Conservation (phyloP, 2,329 filamentous ascomycete species). For the Acephala macrosclerotiorum region DNA sequence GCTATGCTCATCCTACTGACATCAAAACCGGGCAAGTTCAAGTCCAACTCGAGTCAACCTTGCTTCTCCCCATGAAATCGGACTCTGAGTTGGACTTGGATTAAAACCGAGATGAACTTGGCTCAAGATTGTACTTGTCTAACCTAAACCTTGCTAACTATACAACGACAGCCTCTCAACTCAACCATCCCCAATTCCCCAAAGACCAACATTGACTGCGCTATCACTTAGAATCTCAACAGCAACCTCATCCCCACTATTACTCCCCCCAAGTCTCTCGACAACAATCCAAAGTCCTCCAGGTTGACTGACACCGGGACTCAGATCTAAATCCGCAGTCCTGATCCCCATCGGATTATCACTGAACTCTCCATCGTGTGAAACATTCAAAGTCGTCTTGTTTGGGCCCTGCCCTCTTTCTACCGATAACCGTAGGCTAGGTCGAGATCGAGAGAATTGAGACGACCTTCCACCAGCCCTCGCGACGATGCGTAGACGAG, state of each 20-base stretch:
- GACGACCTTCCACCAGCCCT: conserved; percentile 22
- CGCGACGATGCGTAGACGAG: conserved; percentile 33
- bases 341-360: conserved; percentile 72
- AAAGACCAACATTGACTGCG: conserved; percentile 43
- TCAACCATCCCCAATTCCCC: conserved; percentile 42
- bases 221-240: conserved; percentile 55
- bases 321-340: conserved; percentile 77
- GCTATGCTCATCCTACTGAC: no score
- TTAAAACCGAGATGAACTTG: no score
- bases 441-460: conserved; percentile 36
- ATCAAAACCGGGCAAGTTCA: no score
- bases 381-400: conserved; percentile 68
- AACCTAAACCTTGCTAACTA: no score
- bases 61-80: no score
- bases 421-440: conserved; percentile 74
- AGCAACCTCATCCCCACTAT: conserved; percentile 56
- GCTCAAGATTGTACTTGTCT: no score
- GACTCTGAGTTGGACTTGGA: no score
- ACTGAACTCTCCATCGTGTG: conserved; percentile 76
- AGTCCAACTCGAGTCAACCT: no score
- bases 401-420: conserved; percentile 77
- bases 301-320: conserved; percentile 62
- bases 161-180: not conserved
- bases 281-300: conserved; percentile 81
- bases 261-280: conserved; percentile 71